Base-by-base conservation (phyloP, 1,284 basidiomycete species). In the Boletus nobilissimus region DNA sequence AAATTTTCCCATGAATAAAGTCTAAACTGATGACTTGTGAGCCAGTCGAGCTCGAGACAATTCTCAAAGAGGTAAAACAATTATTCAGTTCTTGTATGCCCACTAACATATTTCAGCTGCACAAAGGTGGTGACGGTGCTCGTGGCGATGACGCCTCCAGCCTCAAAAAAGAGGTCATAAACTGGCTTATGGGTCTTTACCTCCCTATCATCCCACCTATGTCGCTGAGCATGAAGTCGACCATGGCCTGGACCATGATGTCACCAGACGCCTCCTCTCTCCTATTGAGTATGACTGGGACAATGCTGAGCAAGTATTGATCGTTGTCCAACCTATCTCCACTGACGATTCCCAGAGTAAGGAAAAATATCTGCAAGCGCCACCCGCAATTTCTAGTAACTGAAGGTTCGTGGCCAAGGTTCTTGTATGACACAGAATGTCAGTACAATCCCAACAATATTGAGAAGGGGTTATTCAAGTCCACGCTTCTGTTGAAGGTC, bases 1-100 rank as follows among this genome's bases (percentile, higher is more conserved):
- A 69, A 5, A 38, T 74, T 48, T 74, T 74, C 34, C 60, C n/a
- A 7, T 74, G 66, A 57, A 51, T 74, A 0, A 74, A 74, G 66
- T 3, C 51, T 16, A 74, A 70, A 26, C 34, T 74, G 9, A 74
- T 43, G 5, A 18, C 5, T 32, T 74, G 66, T 13, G n/a, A 74
- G 24, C 65, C n/a, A 6, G 36, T 10, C 18, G 66, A 74, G 6
- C 73, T 74, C 5, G 36, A 74, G 57, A 3, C 7, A 14, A 46
- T 68, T 16, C 60, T 74, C 26, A 74, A 48, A 63, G 73, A 74
- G 34, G 71, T 72, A 51, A 54, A 43, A 43, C 40, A 43, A 43
- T 43, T 43, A 48, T 26, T 5, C 9, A 18, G 26, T 24, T 11
- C 22, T 24, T 36, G 24, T 66, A 29, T 54, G 24, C 29, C 51